These are phyloP conservation scores for Rhizophagus clarus DNA, from an alignment of 192 early-diverging fungal genomes.

Conservation along the genomic window DNA sequence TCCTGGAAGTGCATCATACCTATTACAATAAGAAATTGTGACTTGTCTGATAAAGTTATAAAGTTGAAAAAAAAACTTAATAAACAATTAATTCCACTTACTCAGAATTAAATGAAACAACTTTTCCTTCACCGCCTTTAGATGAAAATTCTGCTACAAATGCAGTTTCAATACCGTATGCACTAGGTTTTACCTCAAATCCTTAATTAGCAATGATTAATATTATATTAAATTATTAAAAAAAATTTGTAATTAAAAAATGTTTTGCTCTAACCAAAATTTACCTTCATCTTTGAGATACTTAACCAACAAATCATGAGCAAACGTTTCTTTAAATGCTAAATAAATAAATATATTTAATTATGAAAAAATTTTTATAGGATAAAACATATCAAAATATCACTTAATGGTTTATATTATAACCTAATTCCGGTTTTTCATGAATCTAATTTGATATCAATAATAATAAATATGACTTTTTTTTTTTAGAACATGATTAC, in stretches of 20 bases:
- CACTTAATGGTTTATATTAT: too few species aligned
- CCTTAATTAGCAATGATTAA: conserved; percentile 41
- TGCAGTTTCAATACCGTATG: conserved; percentile 69
- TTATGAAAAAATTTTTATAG: too few species aligned
- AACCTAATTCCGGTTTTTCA: too few species aligned
- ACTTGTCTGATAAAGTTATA: neutral
- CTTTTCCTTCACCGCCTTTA: conserved; percentile 33
- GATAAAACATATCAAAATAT: too few species aligned
- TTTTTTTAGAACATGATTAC: too few species aligned
- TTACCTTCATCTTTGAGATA: conserved; percentile 52
- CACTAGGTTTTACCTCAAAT: conserved; percentile 59
- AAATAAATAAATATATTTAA: conserved; percentile 43
- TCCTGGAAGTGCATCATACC: conserved; percentile 66
- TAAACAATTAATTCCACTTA: neutral
- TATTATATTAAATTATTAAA: too few species aligned
- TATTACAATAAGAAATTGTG: neutral
- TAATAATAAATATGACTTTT: too few species aligned
- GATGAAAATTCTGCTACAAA: conserved; percentile 69
- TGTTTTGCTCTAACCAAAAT: too few species aligned
- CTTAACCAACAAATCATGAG: conserved; percentile 62
- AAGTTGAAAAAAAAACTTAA: too few species aligned
- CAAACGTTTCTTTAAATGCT: conserved; percentile 55
- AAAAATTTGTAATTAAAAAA: too few species aligned
- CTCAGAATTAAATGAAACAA: conserved; percentile 30
- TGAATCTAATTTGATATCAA: too few species aligned